Evolutionary conservation across 2,329 filamentous ascomycete genomes (phyloP), one percentile per base, ranked within the genome.

Genomic region (Rugonectria rugulosa): DNA sequence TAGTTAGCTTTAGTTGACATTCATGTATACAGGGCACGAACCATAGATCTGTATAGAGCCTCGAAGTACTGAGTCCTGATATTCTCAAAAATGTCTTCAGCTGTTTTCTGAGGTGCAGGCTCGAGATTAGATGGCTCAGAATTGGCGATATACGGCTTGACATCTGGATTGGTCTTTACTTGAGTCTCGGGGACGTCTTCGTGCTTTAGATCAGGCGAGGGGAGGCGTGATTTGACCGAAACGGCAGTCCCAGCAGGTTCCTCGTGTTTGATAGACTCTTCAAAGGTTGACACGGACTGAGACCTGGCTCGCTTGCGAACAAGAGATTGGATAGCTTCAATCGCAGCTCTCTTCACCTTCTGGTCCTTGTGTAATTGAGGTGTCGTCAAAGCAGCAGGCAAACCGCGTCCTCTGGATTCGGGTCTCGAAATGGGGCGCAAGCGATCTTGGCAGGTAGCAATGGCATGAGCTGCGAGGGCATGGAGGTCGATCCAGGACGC

Each of bases 401-500:
- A 65, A 3, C 58, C 57, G 19, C 62, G 60, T 3, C 58, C 57
- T 10, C 37, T 48, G 14, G 49, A 60, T 24, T 66, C 61, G 4
- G 44, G 49, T 21, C 57, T 64, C 14, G 53, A 49, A 14, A 44
- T 23, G 20, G 64, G 60, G 7, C 57, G 56, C 7, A 76, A 49
- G 10, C 73, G 72, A 10, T 74, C 66, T 20, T 57, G 65, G 38
- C 65, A 72, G 23, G 72, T 44, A 4, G 68, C 70, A 0, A 81
- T 83, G 32, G 85, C 83, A 32, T 77, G 71, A 10, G 72, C 69
- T 20, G 74, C 73, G 23, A 92, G 74, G 6, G 78, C 74, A 29
- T 81, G 78, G 46, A 88, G 68, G 57, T 87, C 82, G 19, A 90
- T 79, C 88, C 88, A 91, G 17, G 77, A 72, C 2, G 85, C 88